These are phyloP conservation scores for Cystobasidium ongulense DNA, from an alignment of 768 basidiomycete genomes.

Conservation along the genomic window DNA sequence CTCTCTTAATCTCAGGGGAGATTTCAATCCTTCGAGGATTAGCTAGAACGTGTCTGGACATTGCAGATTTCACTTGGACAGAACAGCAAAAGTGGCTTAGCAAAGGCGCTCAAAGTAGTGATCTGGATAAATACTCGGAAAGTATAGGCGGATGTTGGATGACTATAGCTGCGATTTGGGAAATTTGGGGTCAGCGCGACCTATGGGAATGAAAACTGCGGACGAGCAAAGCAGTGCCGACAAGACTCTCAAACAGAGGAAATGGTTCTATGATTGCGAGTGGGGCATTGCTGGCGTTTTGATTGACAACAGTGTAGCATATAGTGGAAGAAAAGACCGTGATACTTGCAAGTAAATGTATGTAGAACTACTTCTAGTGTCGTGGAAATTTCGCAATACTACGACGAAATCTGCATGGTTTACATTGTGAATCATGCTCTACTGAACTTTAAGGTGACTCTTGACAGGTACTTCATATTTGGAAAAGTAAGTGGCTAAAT, in stretches of 20 bases:
- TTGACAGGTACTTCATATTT: not conserved
- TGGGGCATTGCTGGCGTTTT: no score
- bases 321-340: no score
- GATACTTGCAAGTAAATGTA: no score
- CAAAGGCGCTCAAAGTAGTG: not conserved
- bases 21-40: slow-evolving; percentile 1
- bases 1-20: not conserved
- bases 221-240: no score
- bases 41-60: slow-evolving; percentile 6
- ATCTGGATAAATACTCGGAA: not conserved
- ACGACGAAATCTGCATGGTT: not conserved
- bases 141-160: slow-evolving; percentile 19
- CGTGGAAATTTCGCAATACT: no score
- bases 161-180: slow-evolving; percentile 19
- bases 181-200: slow-evolving; percentile 22
- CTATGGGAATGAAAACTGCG: slow-evolving; percentile 21
- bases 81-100: not conserved
- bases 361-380: no score
- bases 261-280: no score
- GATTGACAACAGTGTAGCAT: no score
- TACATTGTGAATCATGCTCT: not conserved
- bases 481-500: slow-evolving; percentile 20
- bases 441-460: not conserved
- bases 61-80: slow-evolving; percentile 6
- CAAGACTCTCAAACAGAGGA: no score